phyloP scores from a whole-genome alignment of 768 basidiomycete genomes.

The Rhodotorula diobovata region DNA sequence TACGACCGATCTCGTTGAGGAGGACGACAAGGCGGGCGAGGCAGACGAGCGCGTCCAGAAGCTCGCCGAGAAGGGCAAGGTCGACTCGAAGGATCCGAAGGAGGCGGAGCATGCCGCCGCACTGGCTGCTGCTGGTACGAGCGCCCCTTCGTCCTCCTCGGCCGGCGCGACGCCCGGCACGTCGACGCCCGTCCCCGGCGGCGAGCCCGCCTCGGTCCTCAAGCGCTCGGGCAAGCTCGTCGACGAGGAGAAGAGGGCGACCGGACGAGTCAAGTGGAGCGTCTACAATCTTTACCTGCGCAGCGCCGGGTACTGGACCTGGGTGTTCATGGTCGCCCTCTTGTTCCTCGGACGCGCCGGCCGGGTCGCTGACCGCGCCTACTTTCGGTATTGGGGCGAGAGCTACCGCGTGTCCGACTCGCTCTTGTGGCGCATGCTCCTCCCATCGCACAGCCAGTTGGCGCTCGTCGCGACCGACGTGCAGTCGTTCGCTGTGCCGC shows the following conservation, averaged over 20 bases:
- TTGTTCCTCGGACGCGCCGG: conserved; percentile 11
- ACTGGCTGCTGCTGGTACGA: not conserved
- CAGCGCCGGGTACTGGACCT: conserved; percentile 28
- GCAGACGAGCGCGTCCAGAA: not conserved
- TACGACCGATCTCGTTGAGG: conserved; percentile 22
- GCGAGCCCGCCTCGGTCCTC: not conserved
- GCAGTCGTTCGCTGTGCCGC: conserved; percentile 1
- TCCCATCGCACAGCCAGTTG: conserved; percentile 6
- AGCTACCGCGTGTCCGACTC: conserved; percentile 15
- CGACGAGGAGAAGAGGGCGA: conserved; percentile 33
- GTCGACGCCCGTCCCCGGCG: not conserved
- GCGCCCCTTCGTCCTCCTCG: not conserved
- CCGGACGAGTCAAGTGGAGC: conserved; percentile 31
- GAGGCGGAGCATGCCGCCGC: conserved; percentile 6
- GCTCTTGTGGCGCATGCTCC: conserved; percentile 5
- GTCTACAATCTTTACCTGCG: conserved; percentile 40
- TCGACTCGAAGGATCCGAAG: conserved; percentile 13
- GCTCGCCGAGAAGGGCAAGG: not conserved
- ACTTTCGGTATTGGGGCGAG: conserved; percentile 36
- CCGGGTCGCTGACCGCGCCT: conserved; percentile 28
- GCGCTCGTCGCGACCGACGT: conserved; percentile 13
- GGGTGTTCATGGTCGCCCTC: conserved; percentile 27
- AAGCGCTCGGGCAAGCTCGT: conserved; percentile 26
- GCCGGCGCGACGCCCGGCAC: not conserved
- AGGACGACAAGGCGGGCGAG: conserved; percentile 14